These are phyloP conservation scores for Hortiboletus campestris DNA, from an alignment of 768 basidiomycete genomes.

Conservation along the genomic window DNA sequence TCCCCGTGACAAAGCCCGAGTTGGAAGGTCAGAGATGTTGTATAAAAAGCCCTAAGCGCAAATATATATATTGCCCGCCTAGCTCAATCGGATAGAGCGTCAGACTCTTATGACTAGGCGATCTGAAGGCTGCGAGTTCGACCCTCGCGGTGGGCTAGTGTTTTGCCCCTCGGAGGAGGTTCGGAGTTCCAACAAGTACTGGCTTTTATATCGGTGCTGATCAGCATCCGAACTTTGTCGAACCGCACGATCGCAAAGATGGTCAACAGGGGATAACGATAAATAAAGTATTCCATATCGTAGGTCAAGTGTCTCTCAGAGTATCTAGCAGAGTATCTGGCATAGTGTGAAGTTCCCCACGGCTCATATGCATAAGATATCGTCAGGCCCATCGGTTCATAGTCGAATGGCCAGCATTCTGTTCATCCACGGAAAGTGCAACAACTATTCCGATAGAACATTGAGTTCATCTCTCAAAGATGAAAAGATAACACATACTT, in stretches of 20 bases:
- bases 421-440: slow-evolving; percentile 74
- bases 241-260: background rate
- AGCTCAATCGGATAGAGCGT: slow-evolving; percentile 70
- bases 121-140: slow-evolving; percentile 66
- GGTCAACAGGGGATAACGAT: slow-evolving; percentile 21
- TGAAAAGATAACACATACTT: slow-evolving; percentile 47
- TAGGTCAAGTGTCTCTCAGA: slow-evolving; percentile 6
- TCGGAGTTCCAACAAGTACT: too few species aligned
- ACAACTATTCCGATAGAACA: slow-evolving; percentile 47
- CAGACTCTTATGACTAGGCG: slow-evolving; percentile 54
- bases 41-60: too few species aligned
- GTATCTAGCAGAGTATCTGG: background rate
- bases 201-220: too few species aligned
- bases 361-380: slow-evolving; percentile 12
- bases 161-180: too few species aligned
- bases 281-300: slow-evolving; percentile 17
- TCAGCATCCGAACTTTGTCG: background rate
- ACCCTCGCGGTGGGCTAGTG: slow-evolving; percentile 60
- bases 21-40: background rate
- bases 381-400: slow-evolving; percentile 17
- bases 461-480: background rate
- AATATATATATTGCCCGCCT: slow-evolving; percentile 41
- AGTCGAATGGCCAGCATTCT: slow-evolving; percentile 29
- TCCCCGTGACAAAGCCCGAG: background rate
- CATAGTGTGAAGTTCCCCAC: slow-evolving; percentile 1